Evolutionary conservation across 192 early-diverging fungal species (phyloP), one percentile per base, ranked within the genome.

Genomic region (Backusella psychrophila): DNA sequence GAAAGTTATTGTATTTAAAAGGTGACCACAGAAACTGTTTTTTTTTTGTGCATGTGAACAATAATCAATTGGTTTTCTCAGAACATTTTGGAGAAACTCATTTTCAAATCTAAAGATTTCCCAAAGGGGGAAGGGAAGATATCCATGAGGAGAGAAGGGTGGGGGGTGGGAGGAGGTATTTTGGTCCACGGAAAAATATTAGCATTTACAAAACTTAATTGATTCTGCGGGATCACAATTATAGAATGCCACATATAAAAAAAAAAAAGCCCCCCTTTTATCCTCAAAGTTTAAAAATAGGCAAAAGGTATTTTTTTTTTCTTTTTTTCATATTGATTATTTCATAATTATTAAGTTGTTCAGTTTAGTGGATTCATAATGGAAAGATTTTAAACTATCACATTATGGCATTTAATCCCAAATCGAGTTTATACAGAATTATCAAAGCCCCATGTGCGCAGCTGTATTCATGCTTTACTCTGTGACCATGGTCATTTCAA

Each of bases 221-320:
- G 53, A 56, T 56, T 63, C 11, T 63, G 56, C 23, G 56, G 56
- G 4, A 63, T 29, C 23, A 12, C 56, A 63, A 63, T 56, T 56
- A 53, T 53, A 56, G n/a, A 63, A 23, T 63, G 9, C 56, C 26
- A 59, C 56, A 59, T 26, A 44, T 2, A 26, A 59, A 44, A 9
- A 26, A 29, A 26, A n/a, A n/a, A n/a, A n/a, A n/a, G n/a, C n/a
- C n/a, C n/a, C 26, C n/a, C 56, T 59, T 59, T 59, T 59, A 59
- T 59, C 56, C 56, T 59, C 56, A 56, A 23, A 23, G 56, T 59
- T 59, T 59, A 59, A 59, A 59, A 59, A 59, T 59, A 59, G 56
- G 56, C 8, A 59, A 29, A 59, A 59, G 4, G 56, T 23, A 29
- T 26, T 63, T 63, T 29, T 44, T 17, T 41, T 6, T n/a, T 6